phyloP scores from a whole-genome alignment of 2,329 filamentous ascomycete species.

The Trichoderma afroharzianum region DNA sequence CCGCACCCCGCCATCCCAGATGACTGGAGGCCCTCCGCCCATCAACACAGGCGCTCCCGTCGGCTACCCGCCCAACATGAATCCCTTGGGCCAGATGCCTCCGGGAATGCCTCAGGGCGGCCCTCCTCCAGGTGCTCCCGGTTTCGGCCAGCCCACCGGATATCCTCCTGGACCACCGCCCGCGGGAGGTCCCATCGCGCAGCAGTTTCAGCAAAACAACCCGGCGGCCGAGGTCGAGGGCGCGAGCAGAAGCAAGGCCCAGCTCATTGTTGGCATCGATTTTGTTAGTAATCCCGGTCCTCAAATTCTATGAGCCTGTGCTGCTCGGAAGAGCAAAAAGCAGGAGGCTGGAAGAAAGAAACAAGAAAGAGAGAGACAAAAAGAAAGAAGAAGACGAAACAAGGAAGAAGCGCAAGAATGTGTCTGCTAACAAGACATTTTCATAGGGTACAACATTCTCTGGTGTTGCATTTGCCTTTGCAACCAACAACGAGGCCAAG shows the following conservation, averaged over 20 bases:
- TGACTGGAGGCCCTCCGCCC: conserved; percentile 61
- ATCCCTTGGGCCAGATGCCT: conserved; percentile 40
- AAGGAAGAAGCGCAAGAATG: not conserved
- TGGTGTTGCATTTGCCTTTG: conserved; percentile 94
- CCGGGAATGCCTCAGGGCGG: conserved; percentile 32
- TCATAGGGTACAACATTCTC: conserved; percentile 91
- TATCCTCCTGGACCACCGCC: conserved; percentile 46
- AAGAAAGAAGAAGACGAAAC: not conserved
- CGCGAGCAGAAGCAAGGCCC: conserved; percentile 85
- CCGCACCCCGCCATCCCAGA: conserved; percentile 57
- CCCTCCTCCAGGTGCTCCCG: conserved; percentile 31
- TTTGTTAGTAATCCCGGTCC: conserved; percentile 62
- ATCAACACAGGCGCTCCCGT: conserved; percentile 62
- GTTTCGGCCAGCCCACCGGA: conserved; percentile 38
- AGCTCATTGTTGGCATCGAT: conserved; percentile 97
- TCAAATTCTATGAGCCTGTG: not conserved
- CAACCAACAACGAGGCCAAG: conserved; percentile 94
- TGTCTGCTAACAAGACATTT: not conserved
- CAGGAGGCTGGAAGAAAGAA: not conserved
- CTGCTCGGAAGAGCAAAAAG: not conserved
- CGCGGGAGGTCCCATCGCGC: conserved; percentile 36
- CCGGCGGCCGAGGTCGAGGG: conserved; percentile 76
- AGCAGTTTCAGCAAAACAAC: conserved; percentile 43
- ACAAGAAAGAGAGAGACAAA: not conserved
- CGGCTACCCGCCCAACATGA: conserved; percentile 58